Percentiles rank a stretch among this genome's conserved stretches.
phyloP scores from a whole-genome alignment of 2,329 filamentous ascomycete species.

The Pyricularia grisea region DNA sequence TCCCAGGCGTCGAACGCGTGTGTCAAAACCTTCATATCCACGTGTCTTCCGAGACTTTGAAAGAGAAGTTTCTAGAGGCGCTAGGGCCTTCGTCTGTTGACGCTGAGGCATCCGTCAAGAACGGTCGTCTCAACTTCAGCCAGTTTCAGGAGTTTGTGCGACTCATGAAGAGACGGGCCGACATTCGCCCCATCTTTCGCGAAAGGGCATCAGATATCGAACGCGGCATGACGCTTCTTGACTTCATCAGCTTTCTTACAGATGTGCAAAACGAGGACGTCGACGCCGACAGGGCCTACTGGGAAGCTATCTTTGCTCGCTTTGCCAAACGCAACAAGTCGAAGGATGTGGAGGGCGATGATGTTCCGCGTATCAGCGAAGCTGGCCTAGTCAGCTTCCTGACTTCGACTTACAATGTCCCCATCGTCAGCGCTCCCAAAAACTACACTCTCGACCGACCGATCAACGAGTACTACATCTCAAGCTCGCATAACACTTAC shows the following conservation, averaged over 20 bases:
- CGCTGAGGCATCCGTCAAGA: slow-evolving; percentile 43
- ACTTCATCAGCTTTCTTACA: slow-evolving; percentile 69
- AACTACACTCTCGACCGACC: slow-evolving; percentile 66
- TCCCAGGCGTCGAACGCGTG: slow-evolving; percentile 69
- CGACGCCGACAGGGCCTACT: slow-evolving; percentile 51
- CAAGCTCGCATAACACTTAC: slow-evolving; percentile 97
- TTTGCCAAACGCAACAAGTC: slow-evolving; percentile 51
- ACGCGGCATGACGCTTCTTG: slow-evolving; percentile 56
- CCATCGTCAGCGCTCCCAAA: slow-evolving; percentile 51
- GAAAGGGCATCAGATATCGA: slow-evolving; percentile 48
- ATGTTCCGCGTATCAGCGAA: slow-evolving; percentile 57
- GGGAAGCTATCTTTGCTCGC: slow-evolving; percentile 64
- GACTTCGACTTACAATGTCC: slow-evolving; percentile 62
- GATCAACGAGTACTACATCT: slow-evolving; percentile 95
- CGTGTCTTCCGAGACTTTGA: slow-evolving; percentile 65
- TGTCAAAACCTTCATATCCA: slow-evolving; percentile 91
- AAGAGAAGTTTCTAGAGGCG: slow-evolving; percentile 63
- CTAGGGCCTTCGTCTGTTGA: slow-evolving; percentile 3
- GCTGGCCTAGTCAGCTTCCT: slow-evolving; percentile 71
- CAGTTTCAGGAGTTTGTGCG: slow-evolving; percentile 81
- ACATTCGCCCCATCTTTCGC: slow-evolving; percentile 67
- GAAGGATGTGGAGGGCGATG: slow-evolving; percentile 22
- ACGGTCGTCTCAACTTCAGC: slow-evolving; percentile 61
- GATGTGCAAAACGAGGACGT: slow-evolving; percentile 70
- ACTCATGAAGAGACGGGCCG: slow-evolving; percentile 73